These are phyloP conservation scores for Hanseniaspora thailandica DNA, from an alignment of 805 yeast genomes.

Conservation along the genomic window DNA sequence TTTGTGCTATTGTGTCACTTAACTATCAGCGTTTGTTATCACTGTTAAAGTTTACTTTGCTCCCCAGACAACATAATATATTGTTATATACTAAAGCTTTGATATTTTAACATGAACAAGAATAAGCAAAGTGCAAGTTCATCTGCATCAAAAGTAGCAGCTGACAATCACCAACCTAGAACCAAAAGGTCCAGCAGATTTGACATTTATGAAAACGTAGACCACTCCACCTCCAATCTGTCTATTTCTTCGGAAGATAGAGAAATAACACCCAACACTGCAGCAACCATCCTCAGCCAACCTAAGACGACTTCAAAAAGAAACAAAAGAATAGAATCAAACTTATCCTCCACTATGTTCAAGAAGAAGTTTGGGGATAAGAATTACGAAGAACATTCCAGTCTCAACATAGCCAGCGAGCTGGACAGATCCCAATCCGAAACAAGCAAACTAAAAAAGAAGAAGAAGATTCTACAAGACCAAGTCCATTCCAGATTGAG, in stretches of 20 bases:
- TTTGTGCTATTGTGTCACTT: background rate
- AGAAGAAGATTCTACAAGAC: constrained; percentile 26
- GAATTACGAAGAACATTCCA: background rate
- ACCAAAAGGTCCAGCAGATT: constrained; percentile 12
- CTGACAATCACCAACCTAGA: constrained; percentile 14
- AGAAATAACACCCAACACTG: constrained; percentile 6
- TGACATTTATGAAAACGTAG: background rate
- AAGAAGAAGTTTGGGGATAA: background rate
- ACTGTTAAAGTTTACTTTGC: too few relatives aligned
- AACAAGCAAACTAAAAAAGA: background rate
- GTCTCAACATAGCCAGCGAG: constrained; percentile 5
- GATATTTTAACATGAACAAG: background rate
- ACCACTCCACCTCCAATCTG: background rate
- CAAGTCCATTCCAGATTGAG: constrained; percentile 49
- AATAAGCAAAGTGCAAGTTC: background rate
- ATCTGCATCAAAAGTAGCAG: background rate
- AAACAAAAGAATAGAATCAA: background rate
- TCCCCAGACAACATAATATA: background rate
- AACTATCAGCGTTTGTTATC: background rate
- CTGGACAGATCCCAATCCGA: background rate
- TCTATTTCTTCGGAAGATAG: background rate
- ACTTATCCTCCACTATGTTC: background rate
- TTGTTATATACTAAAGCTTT: too few relatives aligned
- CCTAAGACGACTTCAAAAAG: background rate
- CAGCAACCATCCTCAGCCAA: constrained; percentile 11